phyloP scores from a whole-genome alignment of 2,329 filamentous ascomycete genomes.

The Ceratocystis lukuohia region DNA sequence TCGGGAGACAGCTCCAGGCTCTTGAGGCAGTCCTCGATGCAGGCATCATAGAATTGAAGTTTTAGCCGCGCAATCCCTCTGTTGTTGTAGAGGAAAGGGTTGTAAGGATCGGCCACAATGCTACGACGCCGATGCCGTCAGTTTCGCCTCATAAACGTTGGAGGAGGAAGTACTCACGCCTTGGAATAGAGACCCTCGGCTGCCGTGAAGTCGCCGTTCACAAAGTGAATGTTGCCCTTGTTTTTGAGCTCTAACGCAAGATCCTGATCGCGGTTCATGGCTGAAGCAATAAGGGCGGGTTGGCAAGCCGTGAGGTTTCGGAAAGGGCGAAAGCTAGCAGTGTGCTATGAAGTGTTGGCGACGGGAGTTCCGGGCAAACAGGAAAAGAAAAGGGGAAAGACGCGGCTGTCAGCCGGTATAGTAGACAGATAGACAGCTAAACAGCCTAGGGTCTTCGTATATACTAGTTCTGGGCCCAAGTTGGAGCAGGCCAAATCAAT shows the following conservation, averaged over 20 bases:
- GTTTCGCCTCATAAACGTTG: not conserved
- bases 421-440: not conserved
- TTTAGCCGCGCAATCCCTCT: constrained; percentile 71
- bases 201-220: constrained; percentile 46
- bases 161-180: constrained; percentile 37
- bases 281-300: not conserved
- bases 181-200: constrained; percentile 61
- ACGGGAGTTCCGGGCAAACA: too few relatives aligned
- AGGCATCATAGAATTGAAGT: constrained; percentile 57
- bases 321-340: too few relatives aligned
- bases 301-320: not conserved
- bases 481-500: not conserved
- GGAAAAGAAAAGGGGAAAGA: not conserved
- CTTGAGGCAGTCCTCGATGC: constrained; percentile 61
- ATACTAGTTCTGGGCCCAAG: not conserved
- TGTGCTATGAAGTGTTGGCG: too few relatives aligned
- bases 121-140: constrained; percentile 28
- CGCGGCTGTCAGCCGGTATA: not conserved
- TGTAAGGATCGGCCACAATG: constrained; percentile 63
- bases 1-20: constrained; percentile 54
- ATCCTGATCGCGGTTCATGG: constrained; percentile 17
- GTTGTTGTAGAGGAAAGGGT: constrained; percentile 76
- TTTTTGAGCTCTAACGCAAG: constrained; percentile 36
- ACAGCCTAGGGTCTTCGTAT: not conserved
- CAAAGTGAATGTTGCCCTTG: constrained; percentile 53